A percentile compares a stretch with the other conserved stretches of the same genome.
phyloP scores from a whole-genome alignment of 768 basidiomycete species.

The Xerocomus brunneocitrinus region DNA sequence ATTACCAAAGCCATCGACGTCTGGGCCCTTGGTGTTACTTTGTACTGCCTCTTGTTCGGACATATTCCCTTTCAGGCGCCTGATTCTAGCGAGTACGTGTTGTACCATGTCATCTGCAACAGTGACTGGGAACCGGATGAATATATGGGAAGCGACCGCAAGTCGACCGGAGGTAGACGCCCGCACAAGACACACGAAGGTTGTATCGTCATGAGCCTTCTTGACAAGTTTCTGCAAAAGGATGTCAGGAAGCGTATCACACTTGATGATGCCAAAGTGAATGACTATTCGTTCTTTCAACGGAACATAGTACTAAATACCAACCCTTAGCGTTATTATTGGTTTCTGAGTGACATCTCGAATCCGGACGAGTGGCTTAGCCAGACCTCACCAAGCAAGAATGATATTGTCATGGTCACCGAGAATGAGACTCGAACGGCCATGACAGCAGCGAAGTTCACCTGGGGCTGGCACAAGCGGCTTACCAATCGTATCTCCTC shows the following conservation, averaged over 20 bases:
- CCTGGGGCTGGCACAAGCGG: conserved; percentile 51
- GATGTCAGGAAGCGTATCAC: conserved; percentile 69
- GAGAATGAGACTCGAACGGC: conserved; percentile 75
- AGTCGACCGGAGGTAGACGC: conserved; percentile 61
- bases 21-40: conserved; percentile 95
- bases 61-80: conserved; percentile 67
- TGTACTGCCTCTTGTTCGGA: conserved; percentile 93
- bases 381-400: conserved; percentile 49
- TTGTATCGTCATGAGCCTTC: conserved; percentile 58
- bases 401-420: conserved; percentile 55
- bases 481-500: conserved; percentile 44
- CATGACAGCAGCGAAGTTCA: conserved; percentile 60
- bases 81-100: conserved; percentile 59
- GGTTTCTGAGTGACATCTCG: conserved; percentile 65
- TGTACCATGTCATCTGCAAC: conserved; percentile 78
- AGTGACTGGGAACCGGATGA: conserved; percentile 65
- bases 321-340: conserved; percentile 47
- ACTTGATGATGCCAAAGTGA: conserved; percentile 78
- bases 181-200: conserved; percentile 49
- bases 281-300: conserved; percentile 8
- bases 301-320: neutral
- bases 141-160: conserved; percentile 66
- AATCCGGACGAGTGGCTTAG: conserved; percentile 69
- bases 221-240: conserved; percentile 80
- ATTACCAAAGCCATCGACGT: conserved; percentile 95